Evolutionary conservation across 495 filamentous ascomycete genomes (phyloP).

Genomic region (Cenococcum geophilum): DNA sequence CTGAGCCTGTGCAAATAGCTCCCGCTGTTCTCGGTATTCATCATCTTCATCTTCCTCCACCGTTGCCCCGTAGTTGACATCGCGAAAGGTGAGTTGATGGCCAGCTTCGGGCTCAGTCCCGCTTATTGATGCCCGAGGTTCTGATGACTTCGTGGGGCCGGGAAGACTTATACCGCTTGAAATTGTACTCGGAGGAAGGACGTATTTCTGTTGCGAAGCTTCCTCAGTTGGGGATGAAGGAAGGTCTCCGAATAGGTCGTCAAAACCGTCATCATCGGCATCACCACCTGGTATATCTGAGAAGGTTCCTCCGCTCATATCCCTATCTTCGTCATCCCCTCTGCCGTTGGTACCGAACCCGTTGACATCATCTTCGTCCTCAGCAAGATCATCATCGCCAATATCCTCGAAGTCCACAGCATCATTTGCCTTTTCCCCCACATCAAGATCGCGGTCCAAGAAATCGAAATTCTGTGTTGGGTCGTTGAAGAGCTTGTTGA

Average conservation of each 20-base stretch:
- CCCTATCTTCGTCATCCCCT: conserved; percentile 9
- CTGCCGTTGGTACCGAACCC: neutral
- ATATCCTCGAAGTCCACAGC: conserved; percentile 87
- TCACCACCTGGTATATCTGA: conserved; percentile 14
- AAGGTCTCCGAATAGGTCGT: conserved; percentile 40
- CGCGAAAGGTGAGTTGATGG: conserved; percentile 29
- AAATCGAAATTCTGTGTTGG: conserved; percentile 18
- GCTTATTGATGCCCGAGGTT: neutral
- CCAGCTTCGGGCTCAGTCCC: neutral
- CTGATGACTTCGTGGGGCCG: neutral
- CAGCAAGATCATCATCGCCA: conserved; percentile 62
- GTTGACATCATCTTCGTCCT: conserved; percentile 52
- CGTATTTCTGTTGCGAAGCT: conserved; percentile 15
- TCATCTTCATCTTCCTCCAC: conserved; percentile 37
- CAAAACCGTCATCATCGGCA: conserved; percentile 28
- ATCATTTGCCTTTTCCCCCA: conserved; percentile 70
- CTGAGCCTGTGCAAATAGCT: conserved; percentile 27
- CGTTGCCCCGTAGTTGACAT: conserved; percentile 32
- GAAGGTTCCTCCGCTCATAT: conserved; percentile 34
- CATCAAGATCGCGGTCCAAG: conserved; percentile 42
- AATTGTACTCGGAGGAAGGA: neutral
- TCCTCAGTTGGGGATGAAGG: conserved; percentile 41
- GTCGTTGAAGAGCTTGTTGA: conserved; percentile 12
- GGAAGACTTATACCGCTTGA: neutral
- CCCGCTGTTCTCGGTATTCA: conserved; percentile 34